These are phyloP conservation scores for Castanea crenata DNA, from an alignment of 306 rosid genomes.

Conservation along the genomic window DNA sequence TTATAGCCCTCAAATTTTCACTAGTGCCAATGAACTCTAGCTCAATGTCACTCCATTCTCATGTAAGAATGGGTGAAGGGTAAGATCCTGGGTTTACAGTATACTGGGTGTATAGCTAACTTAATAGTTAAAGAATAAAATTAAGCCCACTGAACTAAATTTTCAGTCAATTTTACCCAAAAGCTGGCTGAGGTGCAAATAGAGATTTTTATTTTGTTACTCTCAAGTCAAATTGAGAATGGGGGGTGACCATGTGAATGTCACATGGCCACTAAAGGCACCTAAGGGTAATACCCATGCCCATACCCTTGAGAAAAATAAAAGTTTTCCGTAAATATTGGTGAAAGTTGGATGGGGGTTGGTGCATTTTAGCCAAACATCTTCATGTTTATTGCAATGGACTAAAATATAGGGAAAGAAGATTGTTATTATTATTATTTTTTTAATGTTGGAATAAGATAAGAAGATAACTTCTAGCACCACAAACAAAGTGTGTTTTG, in stretches of 20 bases:
- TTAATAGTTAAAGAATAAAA: no score
- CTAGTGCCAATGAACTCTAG: not conserved
- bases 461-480: not conserved
- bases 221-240: not conserved
- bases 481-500: not conserved
- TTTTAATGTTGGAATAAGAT: not conserved
- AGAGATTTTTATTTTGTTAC: not conserved
- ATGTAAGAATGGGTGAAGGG: no score
- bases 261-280: not conserved
- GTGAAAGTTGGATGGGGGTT: not conserved
- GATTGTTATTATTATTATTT: not conserved
- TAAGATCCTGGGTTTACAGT: no score
- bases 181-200: not conserved
- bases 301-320: not conserved
- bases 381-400: not conserved
- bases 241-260: no score
- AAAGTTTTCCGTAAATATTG: not conserved
- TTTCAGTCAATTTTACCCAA: not conserved
- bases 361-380: not conserved
- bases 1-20: not conserved
- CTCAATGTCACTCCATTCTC: no score
- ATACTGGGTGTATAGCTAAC: no score
- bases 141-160: not conserved
- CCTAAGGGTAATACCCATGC: not conserved
- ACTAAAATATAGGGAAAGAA: not conserved